Conservation (phyloP, 805 yeast genomes). For the Yarrowia osloensis region DNA sequence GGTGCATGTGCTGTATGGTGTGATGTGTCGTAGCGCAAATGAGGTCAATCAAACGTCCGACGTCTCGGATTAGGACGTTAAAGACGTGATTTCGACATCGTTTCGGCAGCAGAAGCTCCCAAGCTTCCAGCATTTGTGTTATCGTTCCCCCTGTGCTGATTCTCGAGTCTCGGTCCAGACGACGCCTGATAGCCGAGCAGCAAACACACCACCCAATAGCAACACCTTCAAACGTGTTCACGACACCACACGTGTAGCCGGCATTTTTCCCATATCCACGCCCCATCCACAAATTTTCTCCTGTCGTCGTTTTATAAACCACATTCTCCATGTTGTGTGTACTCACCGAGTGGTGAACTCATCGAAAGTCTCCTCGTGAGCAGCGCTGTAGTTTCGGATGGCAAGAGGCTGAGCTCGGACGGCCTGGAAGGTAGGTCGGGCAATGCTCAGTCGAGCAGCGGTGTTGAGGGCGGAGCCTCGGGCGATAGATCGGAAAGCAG, state of each 20-base stretch:
- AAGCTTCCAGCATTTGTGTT: not conserved
- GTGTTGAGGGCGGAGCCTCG: slow-evolving; percentile 30
- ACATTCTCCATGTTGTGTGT: not conserved
- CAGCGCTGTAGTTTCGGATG: slow-evolving; percentile 70
- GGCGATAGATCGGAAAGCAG: slow-evolving; percentile 31
- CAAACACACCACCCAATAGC: not conserved
- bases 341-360: slow-evolving; percentile 81
- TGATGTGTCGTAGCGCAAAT: not conserved
- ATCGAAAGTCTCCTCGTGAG: slow-evolving; percentile 90
- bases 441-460: slow-evolving; percentile 28
- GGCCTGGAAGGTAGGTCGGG: slow-evolving; percentile 28
- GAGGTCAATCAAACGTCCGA: not conserved
- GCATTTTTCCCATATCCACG: not conserved
- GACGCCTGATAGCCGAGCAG: not conserved
- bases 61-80: not conserved
- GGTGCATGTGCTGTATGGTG: no score
- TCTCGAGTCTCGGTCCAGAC: no score
- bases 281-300: not conserved
- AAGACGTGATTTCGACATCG: not conserved
- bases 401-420: slow-evolving; percentile 18
- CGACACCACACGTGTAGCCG: not conserved
- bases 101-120: not conserved
- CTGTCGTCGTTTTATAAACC: not conserved
- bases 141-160: no score
- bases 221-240: not conserved